Evolutionary conservation across 2,329 filamentous ascomycete species (phyloP), one percentile per base, ranked within the genome.

Genomic region (Helotiales sp.): DNA sequence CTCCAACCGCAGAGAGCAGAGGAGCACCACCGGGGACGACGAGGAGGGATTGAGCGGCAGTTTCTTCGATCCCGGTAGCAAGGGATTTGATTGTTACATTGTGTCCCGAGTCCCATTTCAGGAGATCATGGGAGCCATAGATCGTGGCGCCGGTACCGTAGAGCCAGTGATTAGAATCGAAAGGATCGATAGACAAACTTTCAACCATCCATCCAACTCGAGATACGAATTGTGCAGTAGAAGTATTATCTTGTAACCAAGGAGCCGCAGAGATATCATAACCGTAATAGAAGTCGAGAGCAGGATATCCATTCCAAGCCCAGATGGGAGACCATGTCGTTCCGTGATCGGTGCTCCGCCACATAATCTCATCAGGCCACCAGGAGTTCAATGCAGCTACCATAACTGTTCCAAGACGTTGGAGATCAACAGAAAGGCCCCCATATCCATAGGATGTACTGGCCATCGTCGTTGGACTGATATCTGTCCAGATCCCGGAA

Each of bases 171-270:
- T 84, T 76, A 55, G 80, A 83, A 63, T 86, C 81, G 25, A 78
- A 75, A 0, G 83, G 83, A 64, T 85, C 75, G 50, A 86, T 85
- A 17, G 79, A 79, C 7, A 86, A 69, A 0, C 77, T 72, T 64
- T 85, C 83, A 8, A 85, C 81, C 83, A 85, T 85, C 82, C 82
- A 85, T 2, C 83, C 83, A 3, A 85, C 69, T 29, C 49, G 59
- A 12, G 55, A 44, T 13, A 54, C 19, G 29, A 62, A 65, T 10
- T 62, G 31, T n/a, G 52, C 58, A 12, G 64, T 65, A 17, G 54
- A 59, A 22, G 60, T 65, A 15, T 52, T 62, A 47, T 60, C 64
- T 22, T 55, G 52, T 17, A 63, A 56, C 66, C 64, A 64, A 3
- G 64, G 59, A 15, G 64, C 64, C 9, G 54, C 36, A 44, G 64